Evolutionary conservation across 805 yeast species (phyloP).

Genomic region (Metschnikowia colocasiae): DNA sequence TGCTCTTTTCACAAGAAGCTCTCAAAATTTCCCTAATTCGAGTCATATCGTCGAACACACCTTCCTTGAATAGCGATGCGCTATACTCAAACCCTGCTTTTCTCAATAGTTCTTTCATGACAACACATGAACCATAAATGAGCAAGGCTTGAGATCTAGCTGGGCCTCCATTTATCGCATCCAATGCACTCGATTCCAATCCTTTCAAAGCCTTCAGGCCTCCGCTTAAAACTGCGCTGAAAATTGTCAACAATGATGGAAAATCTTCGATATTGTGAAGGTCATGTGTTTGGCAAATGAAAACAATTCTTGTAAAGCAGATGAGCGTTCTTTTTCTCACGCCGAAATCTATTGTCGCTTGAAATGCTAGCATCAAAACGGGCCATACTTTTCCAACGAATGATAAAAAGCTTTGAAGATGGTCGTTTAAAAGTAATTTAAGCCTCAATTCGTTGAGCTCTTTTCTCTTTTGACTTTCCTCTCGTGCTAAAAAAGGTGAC

Average conservation of each 20-base stretch:
- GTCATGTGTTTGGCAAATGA: conserved; percentile 35
- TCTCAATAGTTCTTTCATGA: conserved; percentile 43
- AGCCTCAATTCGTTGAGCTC: conserved; percentile 31
- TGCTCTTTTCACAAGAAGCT: neutral
- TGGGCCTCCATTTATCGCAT: conserved; percentile 1
- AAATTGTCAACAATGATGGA: conserved; percentile 41
- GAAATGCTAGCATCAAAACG: conserved; percentile 58
- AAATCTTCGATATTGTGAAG: conserved; percentile 29
- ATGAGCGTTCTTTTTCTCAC: conserved; percentile 56
- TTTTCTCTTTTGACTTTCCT: conserved; percentile 22
- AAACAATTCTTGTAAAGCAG: conserved; percentile 49
- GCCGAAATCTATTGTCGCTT: conserved; percentile 66
- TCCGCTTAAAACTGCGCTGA: conserved; percentile 62
- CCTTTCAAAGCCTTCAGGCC: conserved; percentile 27
- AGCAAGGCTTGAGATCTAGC: conserved; percentile 20
- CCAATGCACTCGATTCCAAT: neutral
- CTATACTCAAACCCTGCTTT: conserved; percentile 45
- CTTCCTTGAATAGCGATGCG: conserved; percentile 62
- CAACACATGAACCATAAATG: conserved; percentile 49
- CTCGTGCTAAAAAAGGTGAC: conserved; percentile 26
- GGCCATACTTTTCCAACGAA: conserved; percentile 50
- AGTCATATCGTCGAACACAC: conserved; percentile 53
- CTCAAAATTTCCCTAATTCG: conserved; percentile 1
- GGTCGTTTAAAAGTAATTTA: conserved; percentile 23
- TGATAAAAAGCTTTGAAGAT: conserved; percentile 19